Percentiles rank a stretch among this genome's conserved stretches.
These are phyloP conservation scores for Geotrichum macrosporum DNA, from an alignment of 1,139 yeast genomes.

Conservation along the genomic window DNA sequence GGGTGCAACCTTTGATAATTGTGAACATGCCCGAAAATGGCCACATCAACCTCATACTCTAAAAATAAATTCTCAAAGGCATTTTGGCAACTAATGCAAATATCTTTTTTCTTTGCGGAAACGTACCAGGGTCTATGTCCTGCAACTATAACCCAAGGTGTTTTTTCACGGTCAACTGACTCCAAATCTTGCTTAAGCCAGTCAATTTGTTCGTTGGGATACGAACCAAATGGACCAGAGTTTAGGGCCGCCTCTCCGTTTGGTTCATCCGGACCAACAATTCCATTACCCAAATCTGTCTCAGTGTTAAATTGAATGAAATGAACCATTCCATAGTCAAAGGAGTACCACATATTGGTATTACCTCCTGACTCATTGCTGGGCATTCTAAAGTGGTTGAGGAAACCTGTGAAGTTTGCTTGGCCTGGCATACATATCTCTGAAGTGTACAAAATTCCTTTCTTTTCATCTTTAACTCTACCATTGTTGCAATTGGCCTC, in stretches of 20 bases:
- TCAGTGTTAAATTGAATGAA: constrained; percentile 35
- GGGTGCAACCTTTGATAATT: constrained; percentile 33
- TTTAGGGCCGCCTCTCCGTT: constrained; percentile 25
- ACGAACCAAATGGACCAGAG: constrained; percentile 30
- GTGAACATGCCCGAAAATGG: constrained; percentile 34
- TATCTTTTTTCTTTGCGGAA: constrained; percentile 22
- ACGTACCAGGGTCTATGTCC: constrained; percentile 41
- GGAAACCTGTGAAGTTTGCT: constrained; percentile 30
- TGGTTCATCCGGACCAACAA: constrained; percentile 31
- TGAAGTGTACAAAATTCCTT: constrained; percentile 22
- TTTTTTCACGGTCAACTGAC: constrained; percentile 31
- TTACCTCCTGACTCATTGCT: constrained; percentile 28
- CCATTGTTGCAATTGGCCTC: constrained; percentile 34
- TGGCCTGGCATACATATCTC: constrained; percentile 29
- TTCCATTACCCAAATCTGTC: constrained; percentile 33
- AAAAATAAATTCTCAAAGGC: constrained; percentile 33
- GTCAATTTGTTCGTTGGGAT: constrained; percentile 33
- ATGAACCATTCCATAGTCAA: constrained; percentile 35
- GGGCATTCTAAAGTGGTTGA: constrained; percentile 32
- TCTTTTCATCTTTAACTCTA: constrained; percentile 22
- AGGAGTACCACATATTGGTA: constrained; percentile 35
- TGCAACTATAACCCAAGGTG: constrained; percentile 38
- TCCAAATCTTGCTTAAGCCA: constrained; percentile 45
- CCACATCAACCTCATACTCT: constrained; percentile 32
- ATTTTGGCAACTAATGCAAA: constrained; percentile 30